These are phyloP conservation scores for Vaucheria bursata DNA, from an alignment of 352 stramenopile genomes.

Conservation along the genomic window DNA sequence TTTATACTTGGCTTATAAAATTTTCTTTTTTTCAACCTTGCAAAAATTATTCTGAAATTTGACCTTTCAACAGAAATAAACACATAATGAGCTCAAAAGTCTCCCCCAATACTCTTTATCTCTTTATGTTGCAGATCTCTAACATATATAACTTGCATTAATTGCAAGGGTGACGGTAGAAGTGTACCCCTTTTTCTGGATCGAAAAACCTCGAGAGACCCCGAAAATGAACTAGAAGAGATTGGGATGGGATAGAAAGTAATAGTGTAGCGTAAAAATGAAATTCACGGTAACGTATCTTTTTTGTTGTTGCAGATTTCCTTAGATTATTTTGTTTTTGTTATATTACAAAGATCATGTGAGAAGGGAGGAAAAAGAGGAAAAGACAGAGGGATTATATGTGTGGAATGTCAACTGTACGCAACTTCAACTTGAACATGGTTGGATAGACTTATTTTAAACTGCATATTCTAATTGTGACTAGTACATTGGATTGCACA, in stretches of 20 bases:
- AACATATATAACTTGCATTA: constrained; percentile 45
- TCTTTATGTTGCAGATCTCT: constrained; percentile 14
- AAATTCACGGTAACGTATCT: no score
- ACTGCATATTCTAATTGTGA: no score
- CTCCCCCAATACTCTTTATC: constrained; percentile 11
- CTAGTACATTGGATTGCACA: no score
- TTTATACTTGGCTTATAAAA: background rate
- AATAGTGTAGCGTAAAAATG: no score
- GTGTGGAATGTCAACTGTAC: no score
- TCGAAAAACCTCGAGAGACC: constrained; percentile 42
- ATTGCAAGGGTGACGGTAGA: constrained; percentile 45
- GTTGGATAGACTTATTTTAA: no score
- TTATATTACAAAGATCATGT: no score
- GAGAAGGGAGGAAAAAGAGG: no score
- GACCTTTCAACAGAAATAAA: background rate
- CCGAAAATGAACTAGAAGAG: constrained; percentile 46
- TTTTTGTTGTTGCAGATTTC: no score
- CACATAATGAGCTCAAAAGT: constrained; percentile 8
- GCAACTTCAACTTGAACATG: no score
- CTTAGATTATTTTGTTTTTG: no score
- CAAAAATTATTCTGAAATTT: background rate
- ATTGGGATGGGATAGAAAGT: constrained; percentile 31
- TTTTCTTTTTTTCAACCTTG: background rate
- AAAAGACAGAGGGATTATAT: no score
- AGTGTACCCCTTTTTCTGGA: constrained; percentile 40